These are phyloP conservation scores for Capsella rubella DNA, from an alignment of 441 rosid species.

Conservation along the genomic window DNA sequence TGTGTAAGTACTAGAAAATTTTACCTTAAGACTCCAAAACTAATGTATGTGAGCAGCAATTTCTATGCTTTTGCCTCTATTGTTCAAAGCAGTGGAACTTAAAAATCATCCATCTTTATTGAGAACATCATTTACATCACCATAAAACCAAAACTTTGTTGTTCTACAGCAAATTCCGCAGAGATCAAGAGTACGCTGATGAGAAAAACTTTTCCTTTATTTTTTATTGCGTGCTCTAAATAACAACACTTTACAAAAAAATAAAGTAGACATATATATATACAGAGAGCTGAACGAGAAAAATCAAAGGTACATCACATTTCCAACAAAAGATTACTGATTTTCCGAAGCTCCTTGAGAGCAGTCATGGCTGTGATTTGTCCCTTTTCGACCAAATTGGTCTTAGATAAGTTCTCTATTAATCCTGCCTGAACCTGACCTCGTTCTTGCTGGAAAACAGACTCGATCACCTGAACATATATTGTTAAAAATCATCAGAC, in stretches of 20 bases:
- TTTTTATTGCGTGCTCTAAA: conserved; percentile 48
- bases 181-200: not conserved
- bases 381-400: conserved; percentile 78
- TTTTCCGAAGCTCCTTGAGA: conserved; percentile 89
- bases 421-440: conserved; percentile 62
- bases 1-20: conserved; percentile 20
- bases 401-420: conserved; percentile 70
- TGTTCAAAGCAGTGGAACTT: conserved; percentile 16
- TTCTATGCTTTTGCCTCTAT: conserved; percentile 9
- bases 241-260: conserved; percentile 55
- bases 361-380: conserved; percentile 88
- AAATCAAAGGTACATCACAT: conserved; percentile 57
- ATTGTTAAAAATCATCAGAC: not conserved
- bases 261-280: conserved; percentile 32
- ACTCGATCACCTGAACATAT: conserved; percentile 76
- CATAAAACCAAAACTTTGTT: not conserved
- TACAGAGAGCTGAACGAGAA: conserved; percentile 23
- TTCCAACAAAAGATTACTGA: conserved; percentile 87
- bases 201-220: conserved; percentile 15
- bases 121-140: not conserved
- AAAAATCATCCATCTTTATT: not conserved
- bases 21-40: conserved; percentile 16
- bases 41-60: conserved; percentile 19
- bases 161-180: not conserved
- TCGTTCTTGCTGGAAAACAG: conserved; percentile 87